phyloP scores from a whole-genome alignment of 2,329 filamentous ascomycete species.

The Stachybotrys chartarum region DNA sequence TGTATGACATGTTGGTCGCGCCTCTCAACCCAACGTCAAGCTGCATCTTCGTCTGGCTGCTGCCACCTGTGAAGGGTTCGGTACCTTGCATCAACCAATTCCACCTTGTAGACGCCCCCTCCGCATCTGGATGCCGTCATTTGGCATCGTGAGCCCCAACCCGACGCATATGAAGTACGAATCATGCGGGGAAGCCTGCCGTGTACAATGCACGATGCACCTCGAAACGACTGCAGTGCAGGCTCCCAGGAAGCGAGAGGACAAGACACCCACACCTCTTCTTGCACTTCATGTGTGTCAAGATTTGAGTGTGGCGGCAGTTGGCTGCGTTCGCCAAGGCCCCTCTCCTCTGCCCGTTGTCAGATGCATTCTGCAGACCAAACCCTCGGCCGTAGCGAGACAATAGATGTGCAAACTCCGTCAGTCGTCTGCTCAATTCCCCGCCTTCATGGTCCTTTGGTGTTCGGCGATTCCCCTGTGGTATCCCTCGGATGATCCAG shows the following conservation, averaged over 20 bases:
- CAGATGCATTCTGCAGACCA: too few species aligned
- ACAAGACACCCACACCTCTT: background rate
- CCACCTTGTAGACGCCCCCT: background rate
- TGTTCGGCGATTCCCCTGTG: background rate
- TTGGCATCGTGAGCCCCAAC: background rate
- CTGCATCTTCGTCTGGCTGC: too few species aligned
- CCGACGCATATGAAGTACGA: background rate
- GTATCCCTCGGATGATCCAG: background rate
- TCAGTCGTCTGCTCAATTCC: background rate
- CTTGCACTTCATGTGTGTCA: background rate
- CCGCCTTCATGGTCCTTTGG: background rate
- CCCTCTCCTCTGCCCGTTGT: background rate
- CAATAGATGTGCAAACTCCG: too few species aligned
- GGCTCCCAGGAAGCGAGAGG: background rate
- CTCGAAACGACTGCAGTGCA: too few species aligned
- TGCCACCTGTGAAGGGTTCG: background rate
- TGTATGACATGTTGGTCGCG: too few species aligned
- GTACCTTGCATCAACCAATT: background rate
- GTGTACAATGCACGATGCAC: background rate
- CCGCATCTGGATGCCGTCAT: background rate
- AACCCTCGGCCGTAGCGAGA: too few species aligned
- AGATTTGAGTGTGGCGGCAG: too few species aligned
- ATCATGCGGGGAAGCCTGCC: background rate
- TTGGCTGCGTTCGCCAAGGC: background rate
- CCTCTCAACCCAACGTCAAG: too few species aligned